A percentile compares a stretch with the other conserved stretches of the same genome.
Conservation (phyloP, 2,329 filamentous ascomycete species). For the Diaporthe longicolla region DNA sequence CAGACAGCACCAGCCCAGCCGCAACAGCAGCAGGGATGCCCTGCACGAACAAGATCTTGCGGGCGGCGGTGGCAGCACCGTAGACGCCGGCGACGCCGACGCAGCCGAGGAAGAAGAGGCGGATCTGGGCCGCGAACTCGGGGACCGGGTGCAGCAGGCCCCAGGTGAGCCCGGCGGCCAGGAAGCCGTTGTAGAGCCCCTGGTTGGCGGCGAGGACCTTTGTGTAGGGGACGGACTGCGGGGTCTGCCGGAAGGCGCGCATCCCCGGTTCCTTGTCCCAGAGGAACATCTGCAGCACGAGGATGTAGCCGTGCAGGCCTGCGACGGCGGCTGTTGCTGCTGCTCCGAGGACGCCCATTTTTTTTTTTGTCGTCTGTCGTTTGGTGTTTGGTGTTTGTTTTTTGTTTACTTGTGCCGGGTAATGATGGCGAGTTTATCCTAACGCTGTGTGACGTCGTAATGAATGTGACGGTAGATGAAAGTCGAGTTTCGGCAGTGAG, state of each 20-base stretch:
- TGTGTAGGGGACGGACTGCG: conserved; percentile 62
- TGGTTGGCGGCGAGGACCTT: conserved; percentile 63
- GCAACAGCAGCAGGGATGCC: conserved; percentile 52
- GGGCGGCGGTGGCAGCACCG: conserved; percentile 58
- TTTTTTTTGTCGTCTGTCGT: no score
- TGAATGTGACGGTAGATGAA: no score
- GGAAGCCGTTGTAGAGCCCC: conserved; percentile 67
- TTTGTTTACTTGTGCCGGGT: not conserved
- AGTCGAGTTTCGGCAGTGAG: no score
- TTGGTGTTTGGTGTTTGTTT: not conserved
- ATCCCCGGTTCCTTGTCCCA: conserved; percentile 63
- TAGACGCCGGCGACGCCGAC: conserved; percentile 61
- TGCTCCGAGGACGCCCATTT: conserved; percentile 33
- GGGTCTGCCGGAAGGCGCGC: conserved; percentile 59
- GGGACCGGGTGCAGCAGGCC: conserved; percentile 60
- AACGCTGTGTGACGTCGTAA: no score
- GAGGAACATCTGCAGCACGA: conserved; percentile 64
- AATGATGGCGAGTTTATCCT: no score
- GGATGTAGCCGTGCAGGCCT: conserved; percentile 62
- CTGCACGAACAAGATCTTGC: conserved; percentile 61
- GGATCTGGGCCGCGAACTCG: conserved; percentile 59
- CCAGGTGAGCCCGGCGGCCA: conserved; percentile 65
- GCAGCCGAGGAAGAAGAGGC: conserved; percentile 63
- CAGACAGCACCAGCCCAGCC: conserved; percentile 12
- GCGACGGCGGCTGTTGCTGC: conserved; percentile 56